phyloP scores from a whole-genome alignment of 2,329 filamentous ascomycete species.

The Onygenales sp. region DNA sequence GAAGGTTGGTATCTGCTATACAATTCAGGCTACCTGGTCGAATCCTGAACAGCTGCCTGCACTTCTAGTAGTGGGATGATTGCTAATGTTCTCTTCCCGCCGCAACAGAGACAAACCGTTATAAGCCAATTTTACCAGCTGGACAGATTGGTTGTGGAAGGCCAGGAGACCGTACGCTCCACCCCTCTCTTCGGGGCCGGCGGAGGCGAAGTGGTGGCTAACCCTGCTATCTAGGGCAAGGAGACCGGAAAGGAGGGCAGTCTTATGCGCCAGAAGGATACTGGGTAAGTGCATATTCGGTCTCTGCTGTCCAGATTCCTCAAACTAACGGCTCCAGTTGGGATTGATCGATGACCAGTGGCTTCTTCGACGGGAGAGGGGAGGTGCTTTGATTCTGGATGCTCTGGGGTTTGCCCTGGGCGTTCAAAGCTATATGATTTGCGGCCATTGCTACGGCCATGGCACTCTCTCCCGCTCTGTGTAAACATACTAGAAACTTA shows the following conservation, averaged over 20 bases:
- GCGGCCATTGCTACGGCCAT: background rate
- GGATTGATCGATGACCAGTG: background rate
- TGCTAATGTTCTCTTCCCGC: slow-evolving; percentile 3
- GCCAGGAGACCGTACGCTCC: slow-evolving; percentile 60
- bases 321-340: background rate
- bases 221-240: slow-evolving; percentile 47
- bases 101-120: slow-evolving; percentile 74
- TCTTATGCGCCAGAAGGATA: slow-evolving; percentile 65
- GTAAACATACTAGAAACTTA: slow-evolving; percentile 2
- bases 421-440: background rate
- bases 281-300: slow-evolving; percentile 48
- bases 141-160: slow-evolving; percentile 85
- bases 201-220: background rate
- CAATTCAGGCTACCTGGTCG: background rate
- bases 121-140: slow-evolving; percentile 92
- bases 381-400: background rate
- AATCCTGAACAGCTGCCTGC: background rate
- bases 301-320: background rate
- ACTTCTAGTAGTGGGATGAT: background rate
- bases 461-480: background rate
- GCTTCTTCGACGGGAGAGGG: background rate
- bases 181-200: background rate
- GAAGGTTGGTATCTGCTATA: slow-evolving; percentile 59
- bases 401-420: background rate
- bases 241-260: slow-evolving; percentile 54